phyloP scores from a whole-genome alignment of 345 rosid species.

The Eucalyptus pauciflora region DNA sequence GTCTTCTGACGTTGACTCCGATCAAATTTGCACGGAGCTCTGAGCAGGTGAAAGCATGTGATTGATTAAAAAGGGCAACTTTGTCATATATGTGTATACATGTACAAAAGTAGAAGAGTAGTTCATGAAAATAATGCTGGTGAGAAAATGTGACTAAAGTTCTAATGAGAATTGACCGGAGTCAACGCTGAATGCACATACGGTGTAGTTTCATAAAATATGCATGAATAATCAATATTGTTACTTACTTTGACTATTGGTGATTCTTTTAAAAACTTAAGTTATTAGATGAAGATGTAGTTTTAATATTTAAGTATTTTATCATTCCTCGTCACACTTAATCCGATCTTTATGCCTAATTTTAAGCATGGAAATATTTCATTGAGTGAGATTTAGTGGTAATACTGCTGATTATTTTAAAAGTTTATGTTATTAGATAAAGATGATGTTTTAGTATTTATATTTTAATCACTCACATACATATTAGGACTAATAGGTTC shows the following conservation, averaged over 20 bases:
- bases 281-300: too few species aligned
- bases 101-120: not conserved
- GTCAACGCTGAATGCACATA: accelerated
- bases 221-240: not conserved
- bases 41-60: not conserved
- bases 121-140: not conserved
- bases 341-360: accelerated
- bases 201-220: accelerated
- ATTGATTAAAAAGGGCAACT: not conserved
- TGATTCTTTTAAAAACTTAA: too few species aligned
- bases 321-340: too few species aligned
- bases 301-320: accelerated
- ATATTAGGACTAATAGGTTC: accelerated
- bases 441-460: too few species aligned
- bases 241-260: accelerated
- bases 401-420: accelerated
- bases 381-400: too few species aligned
- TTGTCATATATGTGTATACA: too few species aligned
- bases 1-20: not conserved
- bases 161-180: accelerated
- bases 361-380: accelerated
- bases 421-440: accelerated
- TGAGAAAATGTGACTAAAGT: not conserved
- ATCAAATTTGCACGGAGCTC: not conserved
- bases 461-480: too few species aligned